These are phyloP conservation scores for Saksenaea oblongispora DNA, from an alignment of 371 early-diverging fungal species.

Conservation along the genomic window DNA sequence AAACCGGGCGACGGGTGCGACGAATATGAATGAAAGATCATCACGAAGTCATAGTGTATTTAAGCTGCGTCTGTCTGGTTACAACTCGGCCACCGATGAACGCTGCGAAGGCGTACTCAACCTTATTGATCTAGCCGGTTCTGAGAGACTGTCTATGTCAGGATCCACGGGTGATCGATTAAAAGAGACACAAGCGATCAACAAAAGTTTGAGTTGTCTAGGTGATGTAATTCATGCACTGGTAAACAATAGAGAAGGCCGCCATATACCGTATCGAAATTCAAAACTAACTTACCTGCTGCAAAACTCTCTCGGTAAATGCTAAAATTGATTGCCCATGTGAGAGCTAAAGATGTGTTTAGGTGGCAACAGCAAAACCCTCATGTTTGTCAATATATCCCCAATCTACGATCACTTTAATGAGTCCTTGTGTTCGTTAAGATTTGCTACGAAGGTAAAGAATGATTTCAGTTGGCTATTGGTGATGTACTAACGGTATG, in stretches of 20 bases:
- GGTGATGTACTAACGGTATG: background rate
- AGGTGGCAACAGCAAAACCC: conserved; percentile 93
- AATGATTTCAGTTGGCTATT: background rate
- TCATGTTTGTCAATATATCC: conserved; percentile 99
- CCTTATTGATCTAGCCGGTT: conserved; percentile 98
- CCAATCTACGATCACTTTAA: conserved; percentile 72
- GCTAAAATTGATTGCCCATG: conserved; percentile 7
- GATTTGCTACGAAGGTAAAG: conserved; percentile 95
- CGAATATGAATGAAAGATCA: conserved; percentile 93
- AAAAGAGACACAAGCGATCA: conserved; percentile 97
- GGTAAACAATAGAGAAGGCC: conserved; percentile 71
- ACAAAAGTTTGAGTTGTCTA: conserved; percentile 90
- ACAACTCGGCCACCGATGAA: conserved; percentile 74
- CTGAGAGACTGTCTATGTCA: conserved; percentile 87
- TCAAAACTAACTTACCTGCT: conserved; percentile 95
- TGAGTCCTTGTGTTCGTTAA: conserved; percentile 92
- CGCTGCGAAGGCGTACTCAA: conserved; percentile 77
- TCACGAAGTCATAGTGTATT: conserved; percentile 97
- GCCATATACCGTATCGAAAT: conserved; percentile 96
- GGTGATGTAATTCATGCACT: conserved; percentile 96
- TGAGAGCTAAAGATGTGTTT: background rate
- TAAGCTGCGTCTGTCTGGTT: conserved; percentile 77
- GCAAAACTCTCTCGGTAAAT: conserved; percentile 79
- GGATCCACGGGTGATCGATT: conserved; percentile 92
- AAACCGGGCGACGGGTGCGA: conserved; percentile 89